These are phyloP conservation scores for Microbotryum silenes-acaulis DNA, from an alignment of 1,284 basidiomycete genomes.

Conservation along the genomic window DNA sequence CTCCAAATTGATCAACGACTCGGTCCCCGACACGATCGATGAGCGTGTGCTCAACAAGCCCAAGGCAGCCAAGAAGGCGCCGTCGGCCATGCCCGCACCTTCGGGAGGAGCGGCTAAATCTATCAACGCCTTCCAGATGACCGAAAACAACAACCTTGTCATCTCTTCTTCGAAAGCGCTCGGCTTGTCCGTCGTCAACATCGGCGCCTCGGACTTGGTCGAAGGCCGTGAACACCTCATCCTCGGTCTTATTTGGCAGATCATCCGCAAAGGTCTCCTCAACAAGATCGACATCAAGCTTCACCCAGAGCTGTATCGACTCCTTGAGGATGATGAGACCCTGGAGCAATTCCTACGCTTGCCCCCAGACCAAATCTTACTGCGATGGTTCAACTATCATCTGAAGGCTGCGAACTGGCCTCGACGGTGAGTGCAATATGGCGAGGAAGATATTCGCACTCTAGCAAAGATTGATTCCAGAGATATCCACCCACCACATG, in stretches of 20 bases:
- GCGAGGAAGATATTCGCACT: neutral
- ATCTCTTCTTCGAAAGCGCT: slow-evolving; percentile 97
- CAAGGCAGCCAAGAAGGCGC: slow-evolving; percentile 45
- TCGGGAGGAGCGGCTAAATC: slow-evolving; percentile 41
- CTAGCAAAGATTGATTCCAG: neutral
- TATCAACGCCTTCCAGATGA: slow-evolving; percentile 94
- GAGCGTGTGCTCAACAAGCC: slow-evolving; percentile 94
- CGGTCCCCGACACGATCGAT: slow-evolving; percentile 97
- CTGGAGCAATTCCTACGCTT: slow-evolving; percentile 87
- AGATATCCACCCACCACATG: neutral
- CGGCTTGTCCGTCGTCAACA: slow-evolving; percentile 96
- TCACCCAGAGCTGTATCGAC: slow-evolving; percentile 89
- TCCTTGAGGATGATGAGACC: slow-evolving; percentile 94
- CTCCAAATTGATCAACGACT: slow-evolving; percentile 98
- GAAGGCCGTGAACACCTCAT: slow-evolving; percentile 95
- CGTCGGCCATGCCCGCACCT: slow-evolving; percentile 15
- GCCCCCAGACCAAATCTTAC: slow-evolving; percentile 91
- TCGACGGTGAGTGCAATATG: slow-evolving; percentile 51
- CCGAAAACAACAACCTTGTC: slow-evolving; percentile 99
- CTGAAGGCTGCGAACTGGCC: slow-evolving; percentile 90
- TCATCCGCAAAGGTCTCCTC: slow-evolving; percentile 88
- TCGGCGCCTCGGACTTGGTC: slow-evolving; percentile 84
- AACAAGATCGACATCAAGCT: slow-evolving; percentile 96
- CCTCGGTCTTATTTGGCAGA: slow-evolving; percentile 97
- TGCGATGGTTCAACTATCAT: slow-evolving; percentile 99